phyloP scores from a whole-genome alignment of 306 rosid genomes.

The Alnus glutinosa region DNA sequence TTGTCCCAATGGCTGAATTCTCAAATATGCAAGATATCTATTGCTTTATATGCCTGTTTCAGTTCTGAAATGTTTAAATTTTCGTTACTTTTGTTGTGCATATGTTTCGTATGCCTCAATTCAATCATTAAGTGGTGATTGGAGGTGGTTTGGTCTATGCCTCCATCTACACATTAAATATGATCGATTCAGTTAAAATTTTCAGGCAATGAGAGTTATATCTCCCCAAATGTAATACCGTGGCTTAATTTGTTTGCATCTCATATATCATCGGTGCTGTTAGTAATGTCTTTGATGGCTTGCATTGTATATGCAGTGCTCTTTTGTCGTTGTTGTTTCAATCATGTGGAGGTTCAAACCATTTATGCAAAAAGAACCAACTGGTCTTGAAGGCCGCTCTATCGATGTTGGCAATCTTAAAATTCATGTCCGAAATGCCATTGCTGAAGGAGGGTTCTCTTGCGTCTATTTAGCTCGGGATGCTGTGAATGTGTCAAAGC shows the following conservation, averaged over 20 bases:
- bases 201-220: not conserved
- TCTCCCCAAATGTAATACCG: not conserved
- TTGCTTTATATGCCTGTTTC: not conserved
- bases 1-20: not conserved
- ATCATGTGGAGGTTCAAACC: conserved; percentile 98
- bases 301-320: not conserved
- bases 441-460: conserved; percentile 98
- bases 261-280: not conserved
- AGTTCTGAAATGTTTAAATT: not conserved
- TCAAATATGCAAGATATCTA: not conserved
- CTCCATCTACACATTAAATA: not conserved
- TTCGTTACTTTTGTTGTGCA: not conserved
- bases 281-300: conserved; percentile 19
- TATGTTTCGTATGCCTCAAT: not conserved
- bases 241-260: not conserved
- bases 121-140: not conserved
- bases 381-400: conserved; percentile 90
- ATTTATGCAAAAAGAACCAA: conserved; percentile 77
- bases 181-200: not conserved
- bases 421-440: conserved; percentile 67
- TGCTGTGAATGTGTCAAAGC: conserved; percentile 70
- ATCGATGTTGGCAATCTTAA: conserved; percentile 86
- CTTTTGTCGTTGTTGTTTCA: conserved; percentile 20
- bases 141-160: not conserved
- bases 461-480: conserved; percentile 94